Evolutionary conservation across 2,329 filamentous ascomycete genomes (phyloP), one percentile per base, ranked within the genome.

Genomic region (Talaromyces amestolkiae): DNA sequence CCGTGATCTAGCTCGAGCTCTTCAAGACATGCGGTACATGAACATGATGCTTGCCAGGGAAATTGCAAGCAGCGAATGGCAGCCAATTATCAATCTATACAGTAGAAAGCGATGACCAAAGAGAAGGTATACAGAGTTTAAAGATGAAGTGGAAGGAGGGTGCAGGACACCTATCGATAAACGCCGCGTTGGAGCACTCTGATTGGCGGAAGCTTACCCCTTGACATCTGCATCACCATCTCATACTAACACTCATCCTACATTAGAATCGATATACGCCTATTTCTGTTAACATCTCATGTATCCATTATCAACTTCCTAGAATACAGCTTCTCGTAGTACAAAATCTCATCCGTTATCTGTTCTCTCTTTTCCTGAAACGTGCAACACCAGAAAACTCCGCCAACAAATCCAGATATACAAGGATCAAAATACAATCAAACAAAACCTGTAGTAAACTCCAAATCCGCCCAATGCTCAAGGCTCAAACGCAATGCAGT

Each of bases 111-210:
- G 31, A 33, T 11, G 13, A 15, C 31, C 24, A 45, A 17, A 19
- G 33, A 37, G 31, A 22, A 22, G 9, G 1, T 54, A 54, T 54
- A 37, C 51, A 35, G 19, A 24, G 33, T 10, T 24, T 33, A 24
- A 22, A 24, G 19, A 22, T 37, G 53, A 56, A 24, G 31, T 37
- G 53, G 53, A 56, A 56, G 19, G 53, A 24, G 35, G 51, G 49
- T 51, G 17, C 27, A 71, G 74, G 74, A 74, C 74, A 76, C 75
- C 70, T 76, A 67, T 69, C 70, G 66, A 66, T 64, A 71, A 68
- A 58, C 64, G 45, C 41, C 11, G 24, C 17, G 51, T 24, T 64
- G 61, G 27, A 37, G 47, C 49, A 27, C 24, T 62, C 31, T 51
- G 59, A 65, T 65, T 65, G 64, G 64, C 35, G 19, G 43, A 39